These are phyloP conservation scores for Chalciporus pseudorubinellus DNA, from an alignment of 768 basidiomycete genomes.

Conservation along the genomic window DNA sequence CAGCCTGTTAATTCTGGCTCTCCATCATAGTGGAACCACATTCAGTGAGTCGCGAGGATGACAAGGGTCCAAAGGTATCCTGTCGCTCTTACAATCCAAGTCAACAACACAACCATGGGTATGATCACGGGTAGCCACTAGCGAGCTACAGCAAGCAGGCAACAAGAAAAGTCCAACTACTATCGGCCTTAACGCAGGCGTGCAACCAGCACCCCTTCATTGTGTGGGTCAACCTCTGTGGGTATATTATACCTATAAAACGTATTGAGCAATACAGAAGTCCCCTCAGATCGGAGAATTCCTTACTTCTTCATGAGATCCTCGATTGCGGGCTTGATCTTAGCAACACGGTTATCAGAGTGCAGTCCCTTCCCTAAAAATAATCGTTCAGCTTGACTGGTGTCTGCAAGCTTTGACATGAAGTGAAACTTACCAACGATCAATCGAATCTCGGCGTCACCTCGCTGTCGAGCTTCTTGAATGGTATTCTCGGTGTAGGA, in stretches of 20 bases:
- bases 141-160: no score
- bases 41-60: no score
- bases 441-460: conserved; percentile 64
- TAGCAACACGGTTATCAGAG: conserved; percentile 70
- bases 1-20: no score
- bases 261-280: not conserved
- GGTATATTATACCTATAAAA: conserved; percentile 62
- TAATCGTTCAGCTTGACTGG: not conserved
- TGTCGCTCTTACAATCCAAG: no score
- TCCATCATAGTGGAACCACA: no score
- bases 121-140: not conserved
- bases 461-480: conserved; percentile 58
- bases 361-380: conserved; percentile 80
- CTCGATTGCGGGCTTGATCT: conserved; percentile 90
- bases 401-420: not conserved
- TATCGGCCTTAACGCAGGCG: conserved; percentile 31
- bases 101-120: not conserved
- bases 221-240: conserved; percentile 74
- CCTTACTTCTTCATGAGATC: conserved; percentile 78
- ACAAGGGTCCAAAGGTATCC: no score
- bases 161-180: not conserved
- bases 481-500: conserved; percentile 69
- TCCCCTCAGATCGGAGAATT: not conserved
- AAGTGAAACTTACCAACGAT: conserved; percentile 70
- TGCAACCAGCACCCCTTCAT: conserved; percentile 83